A percentile compares a stretch with the other conserved stretches of the same genome.
Conservation (phyloP, 805 yeast genomes). For the Spathaspora gorwiae region DNA sequence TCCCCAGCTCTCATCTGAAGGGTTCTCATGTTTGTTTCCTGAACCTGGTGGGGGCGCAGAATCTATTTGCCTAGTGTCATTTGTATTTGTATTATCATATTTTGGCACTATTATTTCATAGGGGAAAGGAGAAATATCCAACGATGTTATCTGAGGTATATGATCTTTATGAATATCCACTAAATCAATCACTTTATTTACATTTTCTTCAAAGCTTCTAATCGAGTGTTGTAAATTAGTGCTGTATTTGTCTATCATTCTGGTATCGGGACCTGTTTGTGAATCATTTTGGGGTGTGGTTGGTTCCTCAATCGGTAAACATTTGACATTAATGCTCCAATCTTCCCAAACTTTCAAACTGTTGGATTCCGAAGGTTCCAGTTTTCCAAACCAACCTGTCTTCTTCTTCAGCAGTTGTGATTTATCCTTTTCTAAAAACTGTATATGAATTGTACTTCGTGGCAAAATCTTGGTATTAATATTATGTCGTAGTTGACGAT, state of each 20-base stretch:
- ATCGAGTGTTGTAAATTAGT: slow-evolving; percentile 20
- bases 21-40: slow-evolving; percentile 6
- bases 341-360: slow-evolving; percentile 55
- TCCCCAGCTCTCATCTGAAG: slow-evolving; percentile 38
- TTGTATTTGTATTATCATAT: no score
- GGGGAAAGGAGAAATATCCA: slow-evolving; percentile 65
- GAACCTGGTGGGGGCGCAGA: background rate
- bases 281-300: background rate
- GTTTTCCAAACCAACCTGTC: slow-evolving; percentile 50
- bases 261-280: background rate
- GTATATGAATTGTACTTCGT: slow-evolving; percentile 30
- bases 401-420: slow-evolving; percentile 28
- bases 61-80: background rate
- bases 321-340: slow-evolving; percentile 55
- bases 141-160: slow-evolving; percentile 69
- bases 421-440: slow-evolving; percentile 30
- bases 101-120: slow-evolving; percentile 26
- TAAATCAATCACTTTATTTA: slow-evolving; percentile 46
- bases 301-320: slow-evolving; percentile 29
- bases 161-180: slow-evolving; percentile 58
- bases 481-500: slow-evolving; percentile 2
- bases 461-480: slow-evolving; percentile 15
- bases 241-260: background rate
- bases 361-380: background rate
- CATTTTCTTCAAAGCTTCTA: slow-evolving; percentile 32